phyloP scores from a whole-genome alignment of 192 early-diverging fungal genomes.

The Globomyces pollinis-pini region DNA sequence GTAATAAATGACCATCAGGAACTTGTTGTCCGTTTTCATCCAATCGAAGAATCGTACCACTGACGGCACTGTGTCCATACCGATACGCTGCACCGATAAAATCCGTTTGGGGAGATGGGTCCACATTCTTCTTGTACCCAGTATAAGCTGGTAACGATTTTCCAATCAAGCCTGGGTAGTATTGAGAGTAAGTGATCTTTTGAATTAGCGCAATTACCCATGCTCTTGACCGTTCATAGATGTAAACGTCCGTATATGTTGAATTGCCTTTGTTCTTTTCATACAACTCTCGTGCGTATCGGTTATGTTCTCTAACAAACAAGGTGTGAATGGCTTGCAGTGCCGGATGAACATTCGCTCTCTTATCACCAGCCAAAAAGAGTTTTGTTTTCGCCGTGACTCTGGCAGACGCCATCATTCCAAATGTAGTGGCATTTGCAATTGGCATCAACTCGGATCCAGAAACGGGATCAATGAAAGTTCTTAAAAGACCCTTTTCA shows the following conservation, averaged over 20 bases:
- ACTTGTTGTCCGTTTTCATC: conserved; percentile 21
- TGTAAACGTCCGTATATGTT: conserved; percentile 17
- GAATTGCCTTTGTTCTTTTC: conserved; percentile 17
- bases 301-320: conserved; percentile 33
- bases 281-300: conserved; percentile 21
- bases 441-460: not conserved
- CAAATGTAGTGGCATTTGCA: not conserved
- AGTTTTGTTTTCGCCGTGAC: conserved; percentile 20
- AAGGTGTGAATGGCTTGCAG: conserved; percentile 3
- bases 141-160: conserved; percentile 15
- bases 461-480: conserved; percentile 2
- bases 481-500: not conserved
- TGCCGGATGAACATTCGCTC: not conserved
- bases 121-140: conserved; percentile 23
- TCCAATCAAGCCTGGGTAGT: conserved; percentile 27
- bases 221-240: conserved; percentile 27
- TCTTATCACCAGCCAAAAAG: not conserved
- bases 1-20: conserved; percentile 10
- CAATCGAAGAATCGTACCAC: conserved; percentile 12
- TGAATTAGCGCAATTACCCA: conserved; percentile 41
- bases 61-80: conserved; percentile 30
- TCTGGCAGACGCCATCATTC: conserved; percentile 11
- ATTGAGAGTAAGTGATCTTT: conserved; percentile 26
- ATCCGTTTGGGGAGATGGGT: conserved; percentile 27
- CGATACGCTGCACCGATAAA: conserved; percentile 29